These are phyloP conservation scores for Elaeis oleifera DNA, from an alignment of 202 grass and related monocot species.

Conservation along the genomic window DNA sequence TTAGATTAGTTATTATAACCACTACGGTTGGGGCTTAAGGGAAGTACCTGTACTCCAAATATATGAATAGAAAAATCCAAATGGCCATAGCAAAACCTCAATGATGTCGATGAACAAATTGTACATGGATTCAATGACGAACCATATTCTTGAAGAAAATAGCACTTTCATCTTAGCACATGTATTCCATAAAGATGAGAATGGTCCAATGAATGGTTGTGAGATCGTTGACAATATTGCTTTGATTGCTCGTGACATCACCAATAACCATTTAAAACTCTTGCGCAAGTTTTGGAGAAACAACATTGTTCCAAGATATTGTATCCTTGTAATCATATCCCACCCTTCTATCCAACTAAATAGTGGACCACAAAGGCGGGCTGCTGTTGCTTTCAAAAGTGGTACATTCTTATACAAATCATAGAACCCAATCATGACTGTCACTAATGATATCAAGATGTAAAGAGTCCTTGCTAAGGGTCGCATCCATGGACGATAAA, in stretches of 20 bases:
- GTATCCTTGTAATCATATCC: conserved; percentile 94
- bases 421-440: conserved; percentile 96
- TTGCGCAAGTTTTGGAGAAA: conserved; percentile 63
- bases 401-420: conserved; percentile 99
- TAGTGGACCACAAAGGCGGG: conserved; percentile 86
- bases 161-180: no score
- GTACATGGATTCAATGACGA: conserved; percentile 3
- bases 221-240: no score
- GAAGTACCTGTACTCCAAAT: conserved; percentile 7
- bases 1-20: no score
- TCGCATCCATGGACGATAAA: conserved; percentile 94
- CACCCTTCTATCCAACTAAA: conserved; percentile 96
- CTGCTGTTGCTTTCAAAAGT: conserved; percentile 77
- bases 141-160: no score
- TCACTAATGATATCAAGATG: conserved; percentile 67
- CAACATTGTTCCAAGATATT: conserved; percentile 95
- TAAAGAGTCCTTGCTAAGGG: conserved; percentile 66
- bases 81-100: conserved; percentile 36
- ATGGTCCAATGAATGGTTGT: no score
- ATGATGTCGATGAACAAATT: conserved; percentile 26
- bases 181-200: no score
- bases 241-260: no score
- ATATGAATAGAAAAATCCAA: conserved; percentile 30
- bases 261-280: no score
- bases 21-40: neutral